Evolutionary conservation across 169 alveolate genomes (phyloP).

Genomic region (Eimeria praecox): DNA sequence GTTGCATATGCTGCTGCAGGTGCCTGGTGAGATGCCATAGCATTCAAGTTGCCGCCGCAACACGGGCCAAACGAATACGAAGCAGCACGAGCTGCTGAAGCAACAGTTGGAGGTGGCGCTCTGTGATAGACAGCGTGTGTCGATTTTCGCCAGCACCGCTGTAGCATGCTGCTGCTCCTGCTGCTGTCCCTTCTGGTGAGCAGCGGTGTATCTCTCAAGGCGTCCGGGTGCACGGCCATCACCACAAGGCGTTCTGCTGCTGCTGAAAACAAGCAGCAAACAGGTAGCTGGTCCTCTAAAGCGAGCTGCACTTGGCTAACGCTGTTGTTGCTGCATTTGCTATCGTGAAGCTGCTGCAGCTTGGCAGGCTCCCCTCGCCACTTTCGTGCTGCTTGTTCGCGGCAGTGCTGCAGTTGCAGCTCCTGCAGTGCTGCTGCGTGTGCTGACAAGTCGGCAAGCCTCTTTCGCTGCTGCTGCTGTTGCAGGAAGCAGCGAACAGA

Average conservation of each 20-base stretch:
- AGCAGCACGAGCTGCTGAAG: background rate
- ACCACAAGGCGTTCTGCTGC: slow-evolving; percentile 39
- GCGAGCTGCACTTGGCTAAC: background rate
- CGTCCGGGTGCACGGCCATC: slow-evolving; percentile 62
- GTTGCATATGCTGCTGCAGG: background rate
- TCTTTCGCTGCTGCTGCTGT: slow-evolving; percentile 15
- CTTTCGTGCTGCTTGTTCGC: slow-evolving; percentile 28
- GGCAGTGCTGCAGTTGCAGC: slow-evolving; percentile 33
- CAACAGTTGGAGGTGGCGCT: slow-evolving; percentile 19
- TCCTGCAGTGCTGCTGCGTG: slow-evolving; percentile 19
- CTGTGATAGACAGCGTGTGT: background rate
- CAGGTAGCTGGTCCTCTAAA: slow-evolving; percentile 24
- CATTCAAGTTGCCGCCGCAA: background rate
- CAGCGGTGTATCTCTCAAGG: background rate
- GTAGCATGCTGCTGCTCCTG: background rate
- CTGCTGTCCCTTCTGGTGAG: background rate
- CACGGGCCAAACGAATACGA: background rate
- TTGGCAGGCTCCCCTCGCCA: slow-evolving; percentile 26
- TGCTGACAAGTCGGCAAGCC: background rate
- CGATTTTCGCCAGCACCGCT: background rate
- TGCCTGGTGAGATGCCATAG: background rate
- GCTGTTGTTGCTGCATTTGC: background rate
- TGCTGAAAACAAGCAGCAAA: slow-evolving; percentile 40
- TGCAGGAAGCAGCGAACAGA: slow-evolving; percentile 35
- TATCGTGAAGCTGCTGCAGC: background rate